phyloP scores from a whole-genome alignment of 2,329 filamentous ascomycete genomes.

The Albifimbria verrucaria region DNA sequence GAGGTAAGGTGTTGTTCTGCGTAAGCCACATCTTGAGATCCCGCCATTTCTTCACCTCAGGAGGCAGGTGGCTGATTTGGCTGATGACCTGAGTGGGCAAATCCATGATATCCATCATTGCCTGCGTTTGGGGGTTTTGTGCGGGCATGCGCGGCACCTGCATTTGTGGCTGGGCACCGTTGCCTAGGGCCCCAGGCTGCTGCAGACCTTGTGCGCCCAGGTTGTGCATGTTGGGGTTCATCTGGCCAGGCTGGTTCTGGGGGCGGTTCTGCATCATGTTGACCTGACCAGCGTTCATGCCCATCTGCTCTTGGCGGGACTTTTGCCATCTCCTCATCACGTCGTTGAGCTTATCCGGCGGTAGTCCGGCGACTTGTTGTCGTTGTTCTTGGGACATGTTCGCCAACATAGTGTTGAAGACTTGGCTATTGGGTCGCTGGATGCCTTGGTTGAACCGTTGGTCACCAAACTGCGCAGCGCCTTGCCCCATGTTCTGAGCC shows the following conservation, averaged over 20 bases:
- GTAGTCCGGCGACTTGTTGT: constrained; percentile 37
- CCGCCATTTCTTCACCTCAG: constrained; percentile 46
- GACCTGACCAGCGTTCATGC: constrained; percentile 27
- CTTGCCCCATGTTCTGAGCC: constrained; percentile 41
- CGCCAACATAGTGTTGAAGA: constrained; percentile 38
- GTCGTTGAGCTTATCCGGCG: constrained; percentile 50
- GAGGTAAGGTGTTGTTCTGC: constrained; percentile 31
- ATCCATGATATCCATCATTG: constrained; percentile 47
- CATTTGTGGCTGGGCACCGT: constrained; percentile 24
- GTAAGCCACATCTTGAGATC: constrained; percentile 41
- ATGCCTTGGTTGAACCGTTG: constrained; percentile 52
- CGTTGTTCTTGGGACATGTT: constrained; percentile 46
- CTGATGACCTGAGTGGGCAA: constrained; percentile 34
- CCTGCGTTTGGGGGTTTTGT: constrained; percentile 30
- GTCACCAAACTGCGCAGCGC: constrained; percentile 45
- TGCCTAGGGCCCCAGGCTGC: constrained; percentile 21
- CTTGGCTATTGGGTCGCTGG: constrained; percentile 40
- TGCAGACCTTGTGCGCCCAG: constrained; percentile 27
- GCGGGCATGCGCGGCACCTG: constrained; percentile 20
- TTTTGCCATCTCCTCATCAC: constrained; percentile 47
- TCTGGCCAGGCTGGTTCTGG: constrained; percentile 26
- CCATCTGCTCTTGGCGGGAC: constrained; percentile 30
- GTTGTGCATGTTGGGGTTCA: constrained; percentile 26
- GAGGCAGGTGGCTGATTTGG: constrained; percentile 29
- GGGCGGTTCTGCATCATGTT: constrained; percentile 29